Evolutionary conservation across 495 filamentous ascomycete genomes (phyloP), one percentile per base, ranked within the genome.

Genomic region (Hypoxylon trugodes): DNA sequence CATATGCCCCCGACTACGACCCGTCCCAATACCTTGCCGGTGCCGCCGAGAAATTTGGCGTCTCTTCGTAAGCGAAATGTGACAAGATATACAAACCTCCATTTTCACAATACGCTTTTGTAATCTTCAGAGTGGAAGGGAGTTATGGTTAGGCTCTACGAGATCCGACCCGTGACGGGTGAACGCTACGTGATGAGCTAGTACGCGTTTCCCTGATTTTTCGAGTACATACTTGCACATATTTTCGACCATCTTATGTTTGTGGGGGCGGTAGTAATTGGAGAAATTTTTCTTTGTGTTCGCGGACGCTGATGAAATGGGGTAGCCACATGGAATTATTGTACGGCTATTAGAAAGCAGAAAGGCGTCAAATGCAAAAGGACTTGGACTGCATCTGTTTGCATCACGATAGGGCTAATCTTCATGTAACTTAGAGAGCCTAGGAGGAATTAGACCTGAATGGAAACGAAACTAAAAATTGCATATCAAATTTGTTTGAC

Each of bases 11-110:
- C 19, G 77, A 75, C 13, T 79, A 81, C 46, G 77, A 82, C 72
- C 73, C 81, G 2, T 72, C 74, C 10, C 70, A 73, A 59, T 77
- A 78, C 61, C 48, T 83, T 43, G 71, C 72, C 40, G 76, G 73
- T 61, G 79, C 79, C 25, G 80, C 78, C 67, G 79, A 71, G 50
- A 81, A 79, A 70, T 71, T 81, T 25, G 77, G 79, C 35, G 74
- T 78, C 41, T 64, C 71, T 38, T 59, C 69, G 53, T 74, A 41
- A 68, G 26, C 30, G n/a, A 47, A 16, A 35, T 19, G 46, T 65
- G 57, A 37, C 52, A 61, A 46, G 22, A n/a, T n/a, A n/a, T n/a
- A 51, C 21, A 22, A 42, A 36, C 49, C 56, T 59, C 42, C 43
- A 5, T 46, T 53, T 63, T 61, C 62, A 68, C 61, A 56, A 54